These are phyloP conservation scores for Salisapilia sapeloensis DNA, from an alignment of 352 stramenopile genomes.

Conservation along the genomic window DNA sequence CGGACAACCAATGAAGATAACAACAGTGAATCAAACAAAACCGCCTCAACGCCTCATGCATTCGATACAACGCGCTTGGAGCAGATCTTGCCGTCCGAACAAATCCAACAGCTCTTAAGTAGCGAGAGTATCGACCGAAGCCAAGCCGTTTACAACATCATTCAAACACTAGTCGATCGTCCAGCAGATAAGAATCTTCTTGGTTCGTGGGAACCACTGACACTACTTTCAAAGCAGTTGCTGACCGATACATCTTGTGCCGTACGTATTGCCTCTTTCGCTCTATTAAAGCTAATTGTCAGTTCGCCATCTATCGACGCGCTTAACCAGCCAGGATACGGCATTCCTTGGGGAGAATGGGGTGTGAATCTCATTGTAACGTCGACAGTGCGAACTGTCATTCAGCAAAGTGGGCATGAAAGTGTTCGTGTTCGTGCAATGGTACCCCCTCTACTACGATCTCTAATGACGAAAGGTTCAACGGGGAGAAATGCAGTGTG, in stretches of 20 bases:
- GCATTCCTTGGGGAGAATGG: conserved; percentile 66
- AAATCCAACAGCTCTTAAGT: no score
- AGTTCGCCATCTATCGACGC: conserved; percentile 12
- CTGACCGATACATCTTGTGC: conserved; percentile 22
- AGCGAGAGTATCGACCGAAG: no score
- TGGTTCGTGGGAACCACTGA: no score
- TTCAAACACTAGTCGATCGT: conserved; percentile 16
- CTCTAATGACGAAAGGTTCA: conserved; percentile 21
- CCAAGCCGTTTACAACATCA: conserved; percentile 34
- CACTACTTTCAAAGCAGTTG: conserved; percentile 46
- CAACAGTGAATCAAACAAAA: no score
- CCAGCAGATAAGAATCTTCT: no score
- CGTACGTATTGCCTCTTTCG: conserved; percentile 32
- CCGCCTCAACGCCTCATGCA: no score
- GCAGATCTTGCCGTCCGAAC: no score
- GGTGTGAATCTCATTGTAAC: conserved; percentile 57
- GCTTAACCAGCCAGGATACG: conserved; percentile 11
- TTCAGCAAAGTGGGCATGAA: conserved; percentile 49
- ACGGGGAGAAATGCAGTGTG: conserved; percentile 42
- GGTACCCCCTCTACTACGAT: conserved; percentile 23
- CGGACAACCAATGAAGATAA: no score
- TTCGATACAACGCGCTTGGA: no score
- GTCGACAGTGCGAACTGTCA: conserved; percentile 52
- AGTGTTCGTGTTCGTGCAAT: conserved; percentile 39
- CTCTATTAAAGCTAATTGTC: conserved; percentile 34